Conservation (phyloP, 306 rosid genomes). For the Hippophae tibetana region DNA sequence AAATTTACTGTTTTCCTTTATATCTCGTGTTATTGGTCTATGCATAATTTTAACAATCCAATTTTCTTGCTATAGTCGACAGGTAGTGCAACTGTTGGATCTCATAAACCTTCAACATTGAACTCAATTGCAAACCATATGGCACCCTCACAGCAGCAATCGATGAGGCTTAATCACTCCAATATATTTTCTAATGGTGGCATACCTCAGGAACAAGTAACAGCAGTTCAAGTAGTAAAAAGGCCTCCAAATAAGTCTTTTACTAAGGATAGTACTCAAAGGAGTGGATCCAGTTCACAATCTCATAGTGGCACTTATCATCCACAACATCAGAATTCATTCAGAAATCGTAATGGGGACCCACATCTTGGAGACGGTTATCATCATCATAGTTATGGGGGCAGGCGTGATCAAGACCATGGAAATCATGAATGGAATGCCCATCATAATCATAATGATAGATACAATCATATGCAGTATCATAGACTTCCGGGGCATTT, state of each 20-base stretch:
- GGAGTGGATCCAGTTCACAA: slow-evolving; percentile 42
- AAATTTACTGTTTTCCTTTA: too few relatives aligned
- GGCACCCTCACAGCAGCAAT: slow-evolving; percentile 32
- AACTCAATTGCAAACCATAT: slow-evolving; percentile 29
- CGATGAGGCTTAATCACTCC: slow-evolving; percentile 36
- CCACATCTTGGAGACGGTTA: slow-evolving; percentile 66
- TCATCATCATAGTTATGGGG: slow-evolving; percentile 47
- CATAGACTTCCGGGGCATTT: slow-evolving; percentile 40
- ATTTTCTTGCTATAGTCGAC: slow-evolving; percentile 38
- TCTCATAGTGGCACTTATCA: slow-evolving; percentile 41
- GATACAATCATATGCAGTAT: slow-evolving; percentile 43
- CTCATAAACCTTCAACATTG: slow-evolving; percentile 35
- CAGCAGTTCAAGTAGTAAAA: slow-evolving; percentile 31
- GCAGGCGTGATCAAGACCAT: slow-evolving; percentile 73
- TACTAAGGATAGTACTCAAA: slow-evolving; percentile 44
- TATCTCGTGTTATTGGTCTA: slow-evolving; percentile 1
- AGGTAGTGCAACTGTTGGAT: slow-evolving; percentile 28
- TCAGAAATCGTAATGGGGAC: slow-evolving; percentile 45
- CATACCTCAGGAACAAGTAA: slow-evolving; percentile 31
- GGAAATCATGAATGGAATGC: slow-evolving; percentile 71
- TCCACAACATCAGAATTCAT: slow-evolving; percentile 46
- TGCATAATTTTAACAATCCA: slow-evolving; percentile 20
- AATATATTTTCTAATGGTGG: slow-evolving; percentile 43
- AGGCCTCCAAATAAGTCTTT: slow-evolving; percentile 31
- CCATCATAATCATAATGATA: slow-evolving; percentile 39